Percentiles rank a stretch among this genome's conserved stretches.
Conservation (phyloP, 2,329 filamentous ascomycete species). For the Pseudogymnoascus destructans region DNA sequence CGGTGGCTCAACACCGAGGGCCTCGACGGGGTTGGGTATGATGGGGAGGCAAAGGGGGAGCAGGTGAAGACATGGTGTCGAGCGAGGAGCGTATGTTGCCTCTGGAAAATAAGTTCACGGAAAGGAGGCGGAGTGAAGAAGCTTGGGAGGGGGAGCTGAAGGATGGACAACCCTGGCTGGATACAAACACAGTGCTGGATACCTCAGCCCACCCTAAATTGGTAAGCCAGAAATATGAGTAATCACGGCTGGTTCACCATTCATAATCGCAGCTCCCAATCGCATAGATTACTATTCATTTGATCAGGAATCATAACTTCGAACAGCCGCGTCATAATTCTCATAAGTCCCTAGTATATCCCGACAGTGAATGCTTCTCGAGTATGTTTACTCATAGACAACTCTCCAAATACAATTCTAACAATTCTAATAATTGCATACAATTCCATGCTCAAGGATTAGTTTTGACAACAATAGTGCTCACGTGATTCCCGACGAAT, state of each 20-base stretch:
- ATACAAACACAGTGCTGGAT: background rate
- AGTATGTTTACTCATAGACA: background rate
- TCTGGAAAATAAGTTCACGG: conserved; percentile 43
- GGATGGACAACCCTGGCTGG: background rate
- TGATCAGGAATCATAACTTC: background rate
- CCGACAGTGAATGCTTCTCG: background rate
- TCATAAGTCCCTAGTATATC: background rate
- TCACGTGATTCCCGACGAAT: background rate
- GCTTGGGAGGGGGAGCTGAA: background rate
- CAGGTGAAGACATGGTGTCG: conserved; percentile 87
- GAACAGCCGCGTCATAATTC: background rate
- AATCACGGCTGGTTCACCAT: background rate
- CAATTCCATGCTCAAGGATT: background rate
- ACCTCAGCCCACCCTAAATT: background rate
- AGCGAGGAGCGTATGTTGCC: conserved; percentile 70
- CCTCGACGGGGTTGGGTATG: conserved; percentile 47
- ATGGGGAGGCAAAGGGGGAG: conserved; percentile 46
- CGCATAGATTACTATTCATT: background rate
- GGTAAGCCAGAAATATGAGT: background rate
- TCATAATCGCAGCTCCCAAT: background rate
- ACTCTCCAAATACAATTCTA: background rate
- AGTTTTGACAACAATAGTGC: background rate
- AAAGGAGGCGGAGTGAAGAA: conserved; percentile 3
- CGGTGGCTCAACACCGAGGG: conserved; percentile 67
- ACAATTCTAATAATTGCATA: background rate